Evolutionary conservation across 1,284 basidiomycete species (phyloP), one percentile per base, ranked within the genome.

Genomic region (Sanghuangporus weigelae): DNA sequence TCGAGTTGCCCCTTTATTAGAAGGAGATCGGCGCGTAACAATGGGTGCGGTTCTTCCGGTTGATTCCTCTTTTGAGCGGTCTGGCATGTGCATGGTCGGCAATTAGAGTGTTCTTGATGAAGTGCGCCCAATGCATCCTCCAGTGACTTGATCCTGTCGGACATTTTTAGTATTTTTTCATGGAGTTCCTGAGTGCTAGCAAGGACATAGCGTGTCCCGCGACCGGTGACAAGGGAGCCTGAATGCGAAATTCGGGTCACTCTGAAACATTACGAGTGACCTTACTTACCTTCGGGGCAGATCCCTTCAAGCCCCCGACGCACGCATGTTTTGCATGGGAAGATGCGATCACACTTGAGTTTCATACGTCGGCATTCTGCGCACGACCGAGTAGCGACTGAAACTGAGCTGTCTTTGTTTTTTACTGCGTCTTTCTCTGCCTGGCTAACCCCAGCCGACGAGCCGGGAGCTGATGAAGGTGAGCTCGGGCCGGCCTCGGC

Each of bases 21-120:
- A 14, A 71, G 67, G 3, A 70, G 59, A n/a, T 71, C 69, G 42
- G 66, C 66, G 26, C 64, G 64, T 8, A 71, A 63, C 21, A 71
- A 65, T 12, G 70, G 71, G 63, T 71, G 70, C 11, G 56, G 56
- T n/a, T 40, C 21, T 51, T 5, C 49, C 14, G 49, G 49, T 51
- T 51, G 49, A 31, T 51, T 23, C 19, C 26, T 23, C 26, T 44
- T 40, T 31, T 16, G 23, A 39, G 21, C 39, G 8, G 14, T 35
- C 19, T 56, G 56, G 19, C 39, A 42, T 1, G 12, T 19, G 19
- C 39, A 57, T 21, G 44, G 36, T 26, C 50, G 26, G 42, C 60
- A 61, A 56, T 16, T 31, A 19, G 36, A 57, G 46, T 61, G 60
- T 21, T 61, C 60, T n/a, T 31, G 31, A 48, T 61, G 60, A 10